Percentiles rank a stretch among this genome's conserved stretches.
Evolutionary conservation across 2,329 filamentous ascomycete species (phyloP).

Genomic region (Blumeriella jaapii): DNA sequence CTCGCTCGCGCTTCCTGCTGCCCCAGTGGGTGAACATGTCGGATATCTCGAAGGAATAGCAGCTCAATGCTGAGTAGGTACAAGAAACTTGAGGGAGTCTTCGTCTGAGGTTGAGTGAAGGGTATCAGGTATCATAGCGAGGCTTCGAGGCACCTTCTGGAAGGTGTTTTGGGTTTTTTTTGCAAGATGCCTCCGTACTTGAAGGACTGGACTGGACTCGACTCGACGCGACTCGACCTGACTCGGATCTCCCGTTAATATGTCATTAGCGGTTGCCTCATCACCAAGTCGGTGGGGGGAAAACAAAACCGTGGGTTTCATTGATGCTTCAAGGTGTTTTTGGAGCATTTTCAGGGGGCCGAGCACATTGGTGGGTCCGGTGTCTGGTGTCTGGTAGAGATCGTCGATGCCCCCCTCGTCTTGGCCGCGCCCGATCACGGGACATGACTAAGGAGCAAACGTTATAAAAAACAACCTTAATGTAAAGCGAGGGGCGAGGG

Average conservation of each 20-base stretch:
- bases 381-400: too few relatives aligned
- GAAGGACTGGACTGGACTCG: too few relatives aligned
- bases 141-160: conserved; percentile 5
- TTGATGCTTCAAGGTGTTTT: conserved; percentile 11
- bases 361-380: too few relatives aligned
- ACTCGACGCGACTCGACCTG: too few relatives aligned
- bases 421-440: too few relatives aligned
- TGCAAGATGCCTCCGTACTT: conserved; percentile 10
- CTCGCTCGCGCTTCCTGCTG: conserved; percentile 21
- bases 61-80: conserved; percentile 1
- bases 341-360: too few relatives aligned
- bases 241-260: conserved; percentile 17
- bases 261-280: conserved; percentile 9
- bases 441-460: too few relatives aligned
- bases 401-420: too few relatives aligned
- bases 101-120: conserved; percentile 10
- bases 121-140: conserved; percentile 7
- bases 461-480: too few relatives aligned
- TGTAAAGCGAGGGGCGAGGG: background rate
- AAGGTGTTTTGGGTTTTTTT: conserved; percentile 2
- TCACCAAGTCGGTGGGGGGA: conserved; percentile 4
- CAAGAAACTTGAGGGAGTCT: too few relatives aligned
- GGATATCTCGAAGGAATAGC: conserved; percentile 1
- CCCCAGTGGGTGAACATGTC: conserved; percentile 18
- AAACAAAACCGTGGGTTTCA: conserved; percentile 18